phyloP scores from a whole-genome alignment of 352 stramenopile genomes.

The Phytophthora pseudosyringae region DNA sequence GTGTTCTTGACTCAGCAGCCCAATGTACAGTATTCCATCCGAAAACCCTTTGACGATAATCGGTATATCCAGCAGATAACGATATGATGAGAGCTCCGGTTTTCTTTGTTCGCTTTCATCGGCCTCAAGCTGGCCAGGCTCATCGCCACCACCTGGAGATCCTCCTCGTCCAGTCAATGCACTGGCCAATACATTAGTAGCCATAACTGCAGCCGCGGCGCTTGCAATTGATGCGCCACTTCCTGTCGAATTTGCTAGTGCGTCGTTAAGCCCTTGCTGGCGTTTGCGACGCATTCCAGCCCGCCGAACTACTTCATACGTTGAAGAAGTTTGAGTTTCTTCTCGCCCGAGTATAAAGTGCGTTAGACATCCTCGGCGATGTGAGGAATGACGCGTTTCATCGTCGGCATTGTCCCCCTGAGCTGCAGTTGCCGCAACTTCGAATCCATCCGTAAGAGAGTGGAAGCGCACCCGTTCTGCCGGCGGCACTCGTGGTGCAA shows the following conservation, averaged over 20 bases:
- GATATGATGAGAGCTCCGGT: slow-evolving; percentile 17
- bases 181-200: slow-evolving; percentile 33
- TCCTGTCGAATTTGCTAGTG: slow-evolving; percentile 1
- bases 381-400: background rate
- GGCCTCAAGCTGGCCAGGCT: slow-evolving; percentile 8
- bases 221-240: slow-evolving; percentile 20
- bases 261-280: slow-evolving; percentile 25
- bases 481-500: slow-evolving; percentile 16
- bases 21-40: slow-evolving; percentile 50
- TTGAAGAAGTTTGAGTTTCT: slow-evolving; percentile 39
- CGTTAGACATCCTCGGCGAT: slow-evolving; percentile 32
- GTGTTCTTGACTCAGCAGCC: slow-evolving; percentile 37
- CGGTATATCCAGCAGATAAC: slow-evolving; percentile 66
- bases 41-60: slow-evolving; percentile 55
- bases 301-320: slow-evolving; percentile 35
- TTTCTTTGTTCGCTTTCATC: slow-evolving; percentile 8
- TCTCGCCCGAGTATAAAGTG: slow-evolving; percentile 58
- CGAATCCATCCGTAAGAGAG: slow-evolving; percentile 44
- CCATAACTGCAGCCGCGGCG: slow-evolving; percentile 24
- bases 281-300: slow-evolving; percentile 39
- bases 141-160: background rate
- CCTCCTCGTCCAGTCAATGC: slow-evolving; percentile 31
- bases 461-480: slow-evolving; percentile 25
- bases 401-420: slow-evolving; percentile 2
- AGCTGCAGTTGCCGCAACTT: slow-evolving; percentile 10